These are phyloP conservation scores for Saturnispora kantuleensis DNA, from an alignment of 805 yeast genomes.

Conservation along the genomic window DNA sequence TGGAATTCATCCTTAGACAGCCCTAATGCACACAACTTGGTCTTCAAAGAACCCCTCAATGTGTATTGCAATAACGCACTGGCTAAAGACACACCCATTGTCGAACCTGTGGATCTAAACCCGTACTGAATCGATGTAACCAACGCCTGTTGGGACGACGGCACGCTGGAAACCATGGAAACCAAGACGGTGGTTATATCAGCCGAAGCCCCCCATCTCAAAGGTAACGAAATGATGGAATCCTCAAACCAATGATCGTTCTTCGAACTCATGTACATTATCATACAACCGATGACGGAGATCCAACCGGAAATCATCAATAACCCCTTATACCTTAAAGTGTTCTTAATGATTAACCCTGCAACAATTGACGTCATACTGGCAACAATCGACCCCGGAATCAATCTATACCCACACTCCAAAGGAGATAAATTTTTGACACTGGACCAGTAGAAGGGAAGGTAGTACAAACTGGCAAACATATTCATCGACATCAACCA, in stretches of 20 bases:
- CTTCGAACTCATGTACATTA: conserved; percentile 21
- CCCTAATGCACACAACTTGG: conserved; percentile 12
- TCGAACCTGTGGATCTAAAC: conserved; percentile 46
- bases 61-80: conserved; percentile 35
- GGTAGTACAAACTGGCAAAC: conserved; percentile 53
- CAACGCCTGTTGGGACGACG: conserved; percentile 62
- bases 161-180: conserved; percentile 70
- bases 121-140: conserved; percentile 86
- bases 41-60: conserved; percentile 10
- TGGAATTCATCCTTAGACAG: conserved; percentile 8
- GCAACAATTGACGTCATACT: conserved; percentile 57
- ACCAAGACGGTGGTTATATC: conserved; percentile 62
- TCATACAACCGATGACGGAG: conserved; percentile 39
- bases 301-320: conserved; percentile 28
- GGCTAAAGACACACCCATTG: conserved; percentile 42
- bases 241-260: conserved; percentile 27
- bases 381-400: conserved; percentile 57
- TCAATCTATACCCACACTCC: conserved; percentile 32
- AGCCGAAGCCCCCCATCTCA: conserved; percentile 59
- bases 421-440: conserved; percentile 22
- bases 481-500: conserved; percentile 64
- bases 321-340: conserved; percentile 53
- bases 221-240: conserved; percentile 36
- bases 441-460: conserved; percentile 49
- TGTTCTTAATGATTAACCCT: conserved; percentile 55